Evolutionary conservation across 2,329 filamentous ascomycete genomes (phyloP), one percentile per base, ranked within the genome.

Genomic region (Xylariaceae sp.): DNA sequence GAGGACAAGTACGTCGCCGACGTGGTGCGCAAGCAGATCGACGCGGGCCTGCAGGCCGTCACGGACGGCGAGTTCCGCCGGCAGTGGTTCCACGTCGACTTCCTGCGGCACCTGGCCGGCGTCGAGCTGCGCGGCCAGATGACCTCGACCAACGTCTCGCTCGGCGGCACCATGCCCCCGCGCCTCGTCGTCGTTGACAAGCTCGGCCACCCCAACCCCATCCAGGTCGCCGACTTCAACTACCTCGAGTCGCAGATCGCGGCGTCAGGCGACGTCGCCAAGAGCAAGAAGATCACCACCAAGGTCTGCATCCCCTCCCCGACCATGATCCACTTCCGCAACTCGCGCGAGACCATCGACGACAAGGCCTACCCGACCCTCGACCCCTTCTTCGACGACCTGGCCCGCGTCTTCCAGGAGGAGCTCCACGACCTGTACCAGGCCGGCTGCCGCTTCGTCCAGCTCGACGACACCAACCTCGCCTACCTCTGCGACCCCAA

Each of bases 261-360:
- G 34, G 16, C n/a, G 17, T 7, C 22, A 41, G 41, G 9, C 28
- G 38, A 19, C 15, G 41, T 51, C 19, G 61, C 60, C 38, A 11
- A 6, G 6, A 62, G 56, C 39, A 60, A 61, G 39, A 26, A 6
- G 6, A 59, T 56, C 34, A 72, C 64, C 2, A 67, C 71, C 31
- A 79, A 79, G 57, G 74, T 79, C 24, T 75, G 72, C 64, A 78
- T 79, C 45, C 75, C 76, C 3, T 69, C 64, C 31, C 76, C 76
- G 11, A 79, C 76, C n/a, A 78, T 78, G 75, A 69, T 78, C 38
- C 75, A 79, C 56, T 79, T 79, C 68, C 71, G 75, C 43, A 73
- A 74, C 45, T 72, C 69, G 9, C 66, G 74, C 24, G 72, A 75
- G 17, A 66, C 66, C 51, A 78, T 78, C 56, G 67, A 72, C 54